Base-by-base conservation (phyloP, 2,329 filamentous ascomycete genomes). In the Penicillium brasilianum region DNA sequence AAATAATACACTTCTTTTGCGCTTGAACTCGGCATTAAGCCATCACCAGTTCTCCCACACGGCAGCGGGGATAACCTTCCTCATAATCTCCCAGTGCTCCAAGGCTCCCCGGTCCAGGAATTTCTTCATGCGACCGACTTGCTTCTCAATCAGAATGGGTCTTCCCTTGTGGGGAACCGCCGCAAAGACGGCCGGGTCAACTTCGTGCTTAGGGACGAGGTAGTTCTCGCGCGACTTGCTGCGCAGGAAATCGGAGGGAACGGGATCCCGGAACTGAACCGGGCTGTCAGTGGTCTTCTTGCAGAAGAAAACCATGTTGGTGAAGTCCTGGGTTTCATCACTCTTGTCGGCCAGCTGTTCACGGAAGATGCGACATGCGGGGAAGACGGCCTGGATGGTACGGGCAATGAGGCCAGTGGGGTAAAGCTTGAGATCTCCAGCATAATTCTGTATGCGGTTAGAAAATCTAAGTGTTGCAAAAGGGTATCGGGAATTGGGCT, bases 261-360 rank as follows among this genome's bases (percentile, higher is more conserved):
- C 80, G 0, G 93, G 86, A 16, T 81, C 71, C 13, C 93, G 85
- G 80, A 98, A 98, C 0, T 73, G 79, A 39, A 93, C 78, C 0
- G 80, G 78, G 7, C 65, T 68, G 25, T 69, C 66, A 28, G 79
- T 74, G 11, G 80, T 82, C 78, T 93, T 94, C 60, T 86, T 88
- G 82, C 95, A 99, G 81, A 97, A 97, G 62, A 98, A 88, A 50
- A 98, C 91, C 85, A 98, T 92, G 81, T 99, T 99, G 74, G 93
- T 92, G 76, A 98, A 97, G 72, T 97, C 91, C 37, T 82, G 80
- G 22, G 86, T 76, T 22, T 60, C 62, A 18, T 63, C 57, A 8
- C 80, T 77, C 4, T 85, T 80, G 2, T 82, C 78, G 0, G 82
- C 78, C 4, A 87, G 83, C 28, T 85, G 83, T 78, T 99, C 95